A percentile compares a stretch with the other conserved stretches of the same genome.
Conservation (phyloP, 257 asterid genomes). For the Voacanga thouarsii region DNA sequence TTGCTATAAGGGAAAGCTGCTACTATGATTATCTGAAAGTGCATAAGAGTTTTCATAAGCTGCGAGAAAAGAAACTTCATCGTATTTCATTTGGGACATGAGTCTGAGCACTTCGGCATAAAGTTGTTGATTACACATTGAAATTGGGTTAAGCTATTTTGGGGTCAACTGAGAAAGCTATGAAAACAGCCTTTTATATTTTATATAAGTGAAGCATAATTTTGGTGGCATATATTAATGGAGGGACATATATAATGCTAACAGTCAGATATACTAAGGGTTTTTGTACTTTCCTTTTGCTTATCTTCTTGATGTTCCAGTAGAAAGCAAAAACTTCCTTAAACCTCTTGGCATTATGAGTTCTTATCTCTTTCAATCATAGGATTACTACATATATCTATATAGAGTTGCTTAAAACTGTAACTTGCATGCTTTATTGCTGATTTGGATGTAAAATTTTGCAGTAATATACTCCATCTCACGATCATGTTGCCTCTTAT, state of each 20-base stretch:
- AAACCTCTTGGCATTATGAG: no score
- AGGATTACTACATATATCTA: no score
- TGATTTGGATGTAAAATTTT: no score
- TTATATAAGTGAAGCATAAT: neutral
- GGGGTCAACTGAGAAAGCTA: neutral
- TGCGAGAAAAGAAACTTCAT: neutral
- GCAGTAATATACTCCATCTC: no score
- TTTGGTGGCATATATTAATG: neutral
- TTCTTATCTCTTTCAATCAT: no score
- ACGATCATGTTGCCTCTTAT: no score
- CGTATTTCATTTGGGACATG: neutral
- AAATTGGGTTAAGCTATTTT: neutral
- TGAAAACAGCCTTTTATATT: neutral
- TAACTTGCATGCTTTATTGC: no score
- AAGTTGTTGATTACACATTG: neutral
- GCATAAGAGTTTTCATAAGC: neutral
- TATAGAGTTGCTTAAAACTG: no score
- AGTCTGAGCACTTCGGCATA: neutral
- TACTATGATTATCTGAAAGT: neutral
- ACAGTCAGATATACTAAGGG: no score
- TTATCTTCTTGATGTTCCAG: no score
- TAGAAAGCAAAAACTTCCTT: no score
- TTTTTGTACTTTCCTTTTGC: no score
- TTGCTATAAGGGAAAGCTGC: slow-evolving; percentile 23
- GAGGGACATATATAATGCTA: neutral